Base-by-base conservation (phyloP, 345 rosid genomes). In the Physaria fendleri region DNA sequence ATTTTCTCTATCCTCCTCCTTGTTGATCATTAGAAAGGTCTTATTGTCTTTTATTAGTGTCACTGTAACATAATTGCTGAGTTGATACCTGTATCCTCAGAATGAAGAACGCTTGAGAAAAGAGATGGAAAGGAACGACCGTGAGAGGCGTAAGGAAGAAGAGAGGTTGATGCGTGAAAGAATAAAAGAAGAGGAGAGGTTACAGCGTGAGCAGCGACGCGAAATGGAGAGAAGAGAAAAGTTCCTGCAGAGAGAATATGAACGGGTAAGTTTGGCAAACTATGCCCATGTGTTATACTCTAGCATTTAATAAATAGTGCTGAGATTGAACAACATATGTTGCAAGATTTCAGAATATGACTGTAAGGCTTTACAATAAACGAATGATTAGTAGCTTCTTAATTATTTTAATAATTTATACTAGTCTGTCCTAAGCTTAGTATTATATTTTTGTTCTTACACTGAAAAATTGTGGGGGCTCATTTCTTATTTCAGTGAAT, bases 131-230 rank as follows among this genome's bases (percentile, higher is more conserved):
- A 90, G 77, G 75, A 78, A 49, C 49, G 97, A 85, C 51, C 99
- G 97, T 68, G 99, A 94, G 78, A 85, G 93, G 78, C 75, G 85
- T 63, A 94, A 94, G 59, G 97, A 94, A 78, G 96, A 90, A 74
- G 99, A 94, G 74, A 85, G n/a, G n/a, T n/a, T n/a, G n/a, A n/a
- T n/a, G n/a, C n/a, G n/a, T n/a, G n/a, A n/a, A n/a, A n/a, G n/a
- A n/a, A n/a, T n/a, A n/a, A n/a, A n/a, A n/a, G n/a, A n/a, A n/a
- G n/a, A n/a, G n/a, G n/a, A n/a, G n/a, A n/a, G 87, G 76, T 63
- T 35, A 18, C 76, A 72, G 69, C 87, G 99, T 63, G 99, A 90
- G 76, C 95, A 90, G 71, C 81, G 37, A 73, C 95, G 95, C 64
- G 99, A 94, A 78, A 71, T 84, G 58, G 99, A 94, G 71, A 77